phyloP scores from a whole-genome alignment of 2,329 filamentous ascomycete species.

The Microsporum ferrugineum region DNA sequence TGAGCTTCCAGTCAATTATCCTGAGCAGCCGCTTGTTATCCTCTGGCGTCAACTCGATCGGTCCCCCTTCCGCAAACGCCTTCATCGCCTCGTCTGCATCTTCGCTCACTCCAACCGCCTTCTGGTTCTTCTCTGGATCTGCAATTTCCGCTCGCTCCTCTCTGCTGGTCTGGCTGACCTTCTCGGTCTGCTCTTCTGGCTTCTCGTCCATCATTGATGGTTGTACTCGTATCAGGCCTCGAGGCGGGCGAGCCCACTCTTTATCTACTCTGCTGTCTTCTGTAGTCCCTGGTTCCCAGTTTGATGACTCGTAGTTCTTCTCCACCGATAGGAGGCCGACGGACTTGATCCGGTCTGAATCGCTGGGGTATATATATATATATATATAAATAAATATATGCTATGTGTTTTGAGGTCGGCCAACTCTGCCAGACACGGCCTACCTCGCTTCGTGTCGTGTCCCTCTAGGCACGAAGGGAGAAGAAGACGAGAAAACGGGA shows the following conservation, averaged over 20 bases:
- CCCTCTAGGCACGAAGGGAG: neutral
- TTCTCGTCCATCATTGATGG: neutral
- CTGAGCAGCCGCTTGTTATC: conserved; percentile 49
- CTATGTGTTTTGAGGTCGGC: neutral
- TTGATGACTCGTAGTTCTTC: neutral
- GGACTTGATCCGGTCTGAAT: neutral
- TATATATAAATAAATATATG: too few relatives aligned
- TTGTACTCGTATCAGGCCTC: neutral
- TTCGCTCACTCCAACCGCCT: conserved; percentile 33
- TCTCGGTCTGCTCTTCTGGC: neutral
- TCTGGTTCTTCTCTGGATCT: neutral
- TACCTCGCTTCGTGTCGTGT: neutral
- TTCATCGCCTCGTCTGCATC: conserved; percentile 53
- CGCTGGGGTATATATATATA: too few relatives aligned
- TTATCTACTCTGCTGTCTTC: neutral
- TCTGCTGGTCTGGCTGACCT: neutral
- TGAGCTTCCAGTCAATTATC: conserved; percentile 51
- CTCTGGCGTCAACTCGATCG: conserved; percentile 43
- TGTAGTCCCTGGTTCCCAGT: neutral
- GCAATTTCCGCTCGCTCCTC: neutral
- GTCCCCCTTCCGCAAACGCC: conserved; percentile 42
- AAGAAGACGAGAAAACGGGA: neutral
- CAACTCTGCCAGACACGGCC: neutral
- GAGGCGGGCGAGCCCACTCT: neutral
- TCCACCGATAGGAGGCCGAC: neutral